A percentile compares a stretch with the other conserved stretches of the same genome.
Evolutionary conservation across 78 protist species (phyloP).

Genomic region (Dictyostelium citrinum): DNA sequence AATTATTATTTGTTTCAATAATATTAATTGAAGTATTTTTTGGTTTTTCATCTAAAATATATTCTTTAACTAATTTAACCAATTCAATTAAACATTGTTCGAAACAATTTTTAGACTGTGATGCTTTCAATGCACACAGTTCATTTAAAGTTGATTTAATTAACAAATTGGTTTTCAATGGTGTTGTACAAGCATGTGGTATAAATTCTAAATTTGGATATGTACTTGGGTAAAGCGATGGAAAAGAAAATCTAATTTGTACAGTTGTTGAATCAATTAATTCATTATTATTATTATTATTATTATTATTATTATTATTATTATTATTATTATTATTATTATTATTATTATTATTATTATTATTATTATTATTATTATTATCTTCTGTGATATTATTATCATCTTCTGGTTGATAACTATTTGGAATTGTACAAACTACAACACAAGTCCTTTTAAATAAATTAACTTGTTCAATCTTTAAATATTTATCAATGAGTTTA

Average conservation of each 20-base stretch:
- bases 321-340: background rate
- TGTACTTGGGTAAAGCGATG: slow-evolving; percentile 71
- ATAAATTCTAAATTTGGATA: slow-evolving; percentile 62
- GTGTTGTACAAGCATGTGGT: slow-evolving; percentile 32
- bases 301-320: background rate
- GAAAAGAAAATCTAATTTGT: slow-evolving; percentile 51
- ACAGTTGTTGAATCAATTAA: slow-evolving; percentile 23
- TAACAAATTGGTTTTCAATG: slow-evolving; percentile 30
- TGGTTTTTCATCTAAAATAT: slow-evolving; percentile 8
- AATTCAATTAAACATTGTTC: slow-evolving; percentile 48
- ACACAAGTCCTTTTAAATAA: slow-evolving; percentile 27
- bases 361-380: background rate
- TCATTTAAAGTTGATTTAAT: slow-evolving; percentile 1
- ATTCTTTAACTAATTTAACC: background rate
- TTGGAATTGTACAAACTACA: slow-evolving; percentile 41
- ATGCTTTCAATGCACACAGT: background rate
- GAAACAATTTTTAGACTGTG: slow-evolving; percentile 23
- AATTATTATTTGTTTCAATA: background rate
- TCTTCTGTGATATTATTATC: background rate
- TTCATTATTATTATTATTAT: background rate
- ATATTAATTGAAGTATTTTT: background rate
- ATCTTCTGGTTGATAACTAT: background rate
- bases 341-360: background rate
- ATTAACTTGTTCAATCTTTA: slow-evolving; percentile 58
- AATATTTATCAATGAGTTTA: slow-evolving; percentile 25